These are phyloP conservation scores for Rhizophora mangle DNA, from an alignment of 345 rosid genomes.

Conservation along the genomic window DNA sequence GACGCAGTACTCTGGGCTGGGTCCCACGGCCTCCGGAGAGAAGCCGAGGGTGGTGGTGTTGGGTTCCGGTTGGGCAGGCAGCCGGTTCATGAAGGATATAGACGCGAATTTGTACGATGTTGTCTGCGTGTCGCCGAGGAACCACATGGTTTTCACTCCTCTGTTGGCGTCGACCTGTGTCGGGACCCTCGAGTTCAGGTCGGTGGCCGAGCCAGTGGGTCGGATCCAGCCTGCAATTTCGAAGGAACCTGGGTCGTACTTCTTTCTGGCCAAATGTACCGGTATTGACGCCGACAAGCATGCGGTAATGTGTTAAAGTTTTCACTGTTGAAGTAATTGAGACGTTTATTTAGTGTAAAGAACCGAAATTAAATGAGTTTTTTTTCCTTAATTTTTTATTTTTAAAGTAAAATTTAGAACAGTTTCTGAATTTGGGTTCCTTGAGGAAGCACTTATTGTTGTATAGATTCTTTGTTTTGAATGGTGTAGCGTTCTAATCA, in stretches of 20 bases:
- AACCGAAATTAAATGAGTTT: neutral
- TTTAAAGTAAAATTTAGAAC: too few species aligned
- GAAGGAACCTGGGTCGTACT: conserved; percentile 62
- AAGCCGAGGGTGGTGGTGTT: conserved; percentile 83
- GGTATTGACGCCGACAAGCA: conserved; percentile 55
- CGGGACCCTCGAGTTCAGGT: conserved; percentile 91
- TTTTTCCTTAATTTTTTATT: neutral
- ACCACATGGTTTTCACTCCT: conserved; percentile 93
- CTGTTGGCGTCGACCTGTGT: conserved; percentile 94
- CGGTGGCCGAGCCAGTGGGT: conserved; percentile 81
- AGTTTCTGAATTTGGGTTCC: too few species aligned
- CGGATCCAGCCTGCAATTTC: conserved; percentile 91
- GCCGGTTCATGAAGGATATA: conserved; percentile 74
- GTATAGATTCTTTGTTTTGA: too few species aligned
- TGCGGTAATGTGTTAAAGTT: conserved; percentile 30
- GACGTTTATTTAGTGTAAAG: neutral
- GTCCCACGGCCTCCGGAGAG: conserved; percentile 55
- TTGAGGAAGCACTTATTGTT: too few species aligned
- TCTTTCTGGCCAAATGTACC: conserved; percentile 68
- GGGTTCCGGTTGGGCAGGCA: conserved; percentile 97
- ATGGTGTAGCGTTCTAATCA: neutral
- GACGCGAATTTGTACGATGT: conserved; percentile 70
- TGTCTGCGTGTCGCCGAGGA: conserved; percentile 81
- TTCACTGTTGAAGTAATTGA: neutral
- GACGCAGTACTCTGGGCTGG: conserved; percentile 35